phyloP scores from a whole-genome alignment of 2,329 filamentous ascomycete species.

The Tolypocladium ophioglossoides region DNA sequence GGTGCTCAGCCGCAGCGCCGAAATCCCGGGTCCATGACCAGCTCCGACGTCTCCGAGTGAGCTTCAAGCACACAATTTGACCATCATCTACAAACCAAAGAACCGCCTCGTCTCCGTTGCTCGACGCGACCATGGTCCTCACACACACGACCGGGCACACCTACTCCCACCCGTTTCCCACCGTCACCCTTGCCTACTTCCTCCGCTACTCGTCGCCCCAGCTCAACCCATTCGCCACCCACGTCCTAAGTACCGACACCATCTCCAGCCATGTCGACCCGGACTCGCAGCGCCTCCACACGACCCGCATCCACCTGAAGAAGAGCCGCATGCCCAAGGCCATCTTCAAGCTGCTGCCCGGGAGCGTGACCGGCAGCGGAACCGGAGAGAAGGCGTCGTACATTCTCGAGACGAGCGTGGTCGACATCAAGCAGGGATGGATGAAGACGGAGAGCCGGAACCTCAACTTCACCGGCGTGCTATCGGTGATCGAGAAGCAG shows the following conservation, averaged over 20 bases:
- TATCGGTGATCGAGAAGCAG: slow-evolving; percentile 70
- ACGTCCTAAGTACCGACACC: slow-evolving; percentile 76
- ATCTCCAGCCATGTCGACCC: slow-evolving; percentile 65
- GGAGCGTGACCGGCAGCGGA: slow-evolving; percentile 54
- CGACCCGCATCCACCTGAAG: slow-evolving; percentile 72
- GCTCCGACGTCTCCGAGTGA: slow-evolving; percentile 11
- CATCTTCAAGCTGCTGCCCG: slow-evolving; percentile 64
- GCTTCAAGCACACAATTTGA: slow-evolving; percentile 8
- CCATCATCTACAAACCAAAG: background rate
- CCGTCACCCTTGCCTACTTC: slow-evolving; percentile 82
- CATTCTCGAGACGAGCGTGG: slow-evolving; percentile 69
- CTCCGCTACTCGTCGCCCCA: slow-evolving; percentile 66
- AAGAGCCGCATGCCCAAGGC: slow-evolving; percentile 67
- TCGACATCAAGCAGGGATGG: slow-evolving; percentile 71
- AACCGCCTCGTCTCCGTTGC: background rate
- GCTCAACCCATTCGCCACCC: slow-evolving; percentile 68
- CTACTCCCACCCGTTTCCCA: slow-evolving; percentile 74
- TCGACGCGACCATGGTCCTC: slow-evolving; percentile 43
- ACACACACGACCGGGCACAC: slow-evolving; percentile 57
- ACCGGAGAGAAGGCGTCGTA: slow-evolving; percentile 60
- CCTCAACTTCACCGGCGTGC: slow-evolving; percentile 70
- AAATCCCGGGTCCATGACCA: slow-evolving; percentile 10
- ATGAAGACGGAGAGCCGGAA: slow-evolving; percentile 77
- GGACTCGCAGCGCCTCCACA: slow-evolving; percentile 63
- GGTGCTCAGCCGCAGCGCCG: slow-evolving; percentile 5